phyloP scores from a whole-genome alignment of 2,329 filamentous ascomycete genomes.

The Chaetomiaceae sp. region DNA sequence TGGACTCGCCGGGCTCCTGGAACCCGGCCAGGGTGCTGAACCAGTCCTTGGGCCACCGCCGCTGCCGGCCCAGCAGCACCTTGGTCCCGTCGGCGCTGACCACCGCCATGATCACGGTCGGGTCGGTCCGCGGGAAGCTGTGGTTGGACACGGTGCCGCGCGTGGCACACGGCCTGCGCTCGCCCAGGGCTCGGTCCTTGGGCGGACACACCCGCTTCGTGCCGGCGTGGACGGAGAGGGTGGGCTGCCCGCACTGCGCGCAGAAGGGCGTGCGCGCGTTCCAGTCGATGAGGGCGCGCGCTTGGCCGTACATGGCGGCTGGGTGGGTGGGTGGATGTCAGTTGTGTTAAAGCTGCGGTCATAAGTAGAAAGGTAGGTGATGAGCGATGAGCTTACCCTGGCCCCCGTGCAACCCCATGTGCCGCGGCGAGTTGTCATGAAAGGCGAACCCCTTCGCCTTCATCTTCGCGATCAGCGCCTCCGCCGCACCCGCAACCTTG shows the following conservation, averaged over 20 bases:
- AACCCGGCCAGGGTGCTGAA: conserved; percentile 88
- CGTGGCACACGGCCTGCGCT: conserved; percentile 71
- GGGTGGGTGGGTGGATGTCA: not conserved
- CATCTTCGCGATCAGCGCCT: conserved; percentile 49
- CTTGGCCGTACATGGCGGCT: conserved; percentile 90
- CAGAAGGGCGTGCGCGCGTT: conserved; percentile 91
- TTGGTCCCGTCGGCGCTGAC: conserved; percentile 73
- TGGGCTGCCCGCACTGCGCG: conserved; percentile 78
- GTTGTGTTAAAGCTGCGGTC: too few relatives aligned
- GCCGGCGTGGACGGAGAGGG: conserved; percentile 71
- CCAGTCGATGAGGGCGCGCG: conserved; percentile 87
- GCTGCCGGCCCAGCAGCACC: conserved; percentile 78
- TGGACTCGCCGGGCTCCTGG: conserved; percentile 77
- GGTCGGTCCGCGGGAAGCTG: conserved; percentile 86
- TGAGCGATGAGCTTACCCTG: conserved; percentile 39
- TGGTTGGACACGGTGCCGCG: conserved; percentile 85
- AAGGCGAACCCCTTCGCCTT: conserved; percentile 62
- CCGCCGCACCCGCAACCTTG: conserved; percentile 54
- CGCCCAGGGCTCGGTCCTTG: conserved; percentile 54
- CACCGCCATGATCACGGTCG: conserved; percentile 92
- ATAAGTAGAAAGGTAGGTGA: not conserved
- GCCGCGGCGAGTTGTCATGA: conserved; percentile 49
- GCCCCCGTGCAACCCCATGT: conserved; percentile 42
- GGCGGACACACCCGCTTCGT: conserved; percentile 78
- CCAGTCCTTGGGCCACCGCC: conserved; percentile 78